phyloP scores from a whole-genome alignment of 352 stramenopile genomes.

The Pythium coloratum region DNA sequence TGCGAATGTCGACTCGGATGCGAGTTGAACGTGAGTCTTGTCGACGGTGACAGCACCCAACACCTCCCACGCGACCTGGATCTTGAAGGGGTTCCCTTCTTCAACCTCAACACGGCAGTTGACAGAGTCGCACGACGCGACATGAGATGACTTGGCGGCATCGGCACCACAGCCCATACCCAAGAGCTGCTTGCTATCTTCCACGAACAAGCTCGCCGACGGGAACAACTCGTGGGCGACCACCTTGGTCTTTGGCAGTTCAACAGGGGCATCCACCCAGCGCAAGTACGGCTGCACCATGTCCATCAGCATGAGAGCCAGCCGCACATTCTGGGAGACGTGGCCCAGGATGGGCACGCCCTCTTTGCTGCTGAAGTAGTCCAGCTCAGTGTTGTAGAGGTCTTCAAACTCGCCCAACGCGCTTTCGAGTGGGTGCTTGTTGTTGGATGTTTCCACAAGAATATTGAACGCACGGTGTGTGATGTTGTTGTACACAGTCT shows the following conservation, averaged over 20 bases:
- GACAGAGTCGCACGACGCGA: conserved; percentile 48
- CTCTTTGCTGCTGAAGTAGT: conserved; percentile 45
- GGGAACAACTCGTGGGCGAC: conserved; percentile 35
- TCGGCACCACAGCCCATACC: conserved; percentile 53
- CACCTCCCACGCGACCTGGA: conserved; percentile 79
- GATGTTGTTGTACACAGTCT: conserved; percentile 93
- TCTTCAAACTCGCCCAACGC: conserved; percentile 76
- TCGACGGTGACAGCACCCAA: conserved; percentile 76
- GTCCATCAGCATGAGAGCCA: conserved; percentile 95
- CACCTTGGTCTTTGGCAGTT: background rate
- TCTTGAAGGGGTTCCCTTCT: conserved; percentile 36
- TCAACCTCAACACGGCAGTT: conserved; percentile 36
- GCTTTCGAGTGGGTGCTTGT: conserved; percentile 78
- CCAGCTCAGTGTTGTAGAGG: conserved; percentile 64
- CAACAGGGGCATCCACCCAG: conserved; percentile 49
- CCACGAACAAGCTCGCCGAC: conserved; percentile 45
- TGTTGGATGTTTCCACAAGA: conserved; percentile 94
- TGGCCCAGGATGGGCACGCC: conserved; percentile 75
- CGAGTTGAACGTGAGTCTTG: conserved; percentile 67
- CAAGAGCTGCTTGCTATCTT: conserved; percentile 38
- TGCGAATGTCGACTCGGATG: conserved; percentile 51
- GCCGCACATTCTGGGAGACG: conserved; percentile 93
- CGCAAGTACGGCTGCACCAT: conserved; percentile 94
- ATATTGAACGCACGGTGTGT: conserved; percentile 95
- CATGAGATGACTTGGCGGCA: conserved; percentile 36